Conservation (phyloP, 2,329 filamentous ascomycete species). For the Fusarium algeriense region DNA sequence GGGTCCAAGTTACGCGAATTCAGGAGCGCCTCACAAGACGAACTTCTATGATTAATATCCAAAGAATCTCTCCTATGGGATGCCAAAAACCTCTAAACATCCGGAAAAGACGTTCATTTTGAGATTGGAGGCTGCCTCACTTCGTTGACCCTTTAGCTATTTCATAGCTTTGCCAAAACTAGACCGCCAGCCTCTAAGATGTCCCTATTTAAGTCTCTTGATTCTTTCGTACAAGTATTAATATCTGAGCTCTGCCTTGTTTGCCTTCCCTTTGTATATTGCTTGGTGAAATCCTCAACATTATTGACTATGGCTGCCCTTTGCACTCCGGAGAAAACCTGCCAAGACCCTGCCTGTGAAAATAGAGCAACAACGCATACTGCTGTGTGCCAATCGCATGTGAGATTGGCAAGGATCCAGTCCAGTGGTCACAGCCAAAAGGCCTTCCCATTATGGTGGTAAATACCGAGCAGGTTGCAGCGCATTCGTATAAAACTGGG, state of each 20-base stretch:
- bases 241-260: no score
- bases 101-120: not conserved
- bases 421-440: not conserved
- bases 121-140: no score
- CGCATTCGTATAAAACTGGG: not conserved
- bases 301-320: not conserved
- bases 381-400: not conserved
- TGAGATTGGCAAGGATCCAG: not conserved
- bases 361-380: not conserved
- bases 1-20: not conserved
- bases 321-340: not conserved
- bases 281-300: no score
- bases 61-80: rapidly evolving
- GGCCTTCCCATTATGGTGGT: slow-evolving; percentile 7
- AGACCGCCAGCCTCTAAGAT: no score
- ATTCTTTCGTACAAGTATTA: no score
- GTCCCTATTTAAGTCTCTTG: no score
- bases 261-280: no score
- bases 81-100: not conserved
- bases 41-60: not conserved
- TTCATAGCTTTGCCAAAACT: no score
- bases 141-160: no score
- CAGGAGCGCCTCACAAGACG: no score
- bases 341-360: not conserved
- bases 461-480: not conserved